Conservation (phyloP, 83 land plant genomes). For the Thuja plicata region DNA sequence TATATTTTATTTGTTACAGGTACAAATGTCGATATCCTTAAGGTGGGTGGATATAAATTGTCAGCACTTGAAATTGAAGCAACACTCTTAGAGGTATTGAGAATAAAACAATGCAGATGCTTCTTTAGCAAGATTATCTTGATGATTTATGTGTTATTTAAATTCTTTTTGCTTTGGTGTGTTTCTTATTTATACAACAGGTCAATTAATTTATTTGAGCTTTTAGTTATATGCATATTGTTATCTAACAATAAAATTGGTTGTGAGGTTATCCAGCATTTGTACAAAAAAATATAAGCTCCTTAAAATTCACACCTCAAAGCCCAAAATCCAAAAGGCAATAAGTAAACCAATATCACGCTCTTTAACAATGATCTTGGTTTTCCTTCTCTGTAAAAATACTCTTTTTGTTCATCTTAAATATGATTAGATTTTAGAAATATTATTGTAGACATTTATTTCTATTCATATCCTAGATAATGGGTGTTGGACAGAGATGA, state of each 20-base stretch:
- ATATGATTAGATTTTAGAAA: background rate
- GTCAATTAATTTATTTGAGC: background rate
- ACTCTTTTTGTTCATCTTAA: background rate
- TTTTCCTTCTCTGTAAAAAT: background rate
- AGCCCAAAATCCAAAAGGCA: background rate
- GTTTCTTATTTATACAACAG: background rate
- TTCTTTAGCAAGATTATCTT: background rate
- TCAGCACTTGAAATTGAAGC: conserved; percentile 98
- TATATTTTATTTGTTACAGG: conserved; percentile 42
- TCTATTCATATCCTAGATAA: background rate
- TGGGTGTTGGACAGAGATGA: background rate
- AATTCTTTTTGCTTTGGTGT: background rate
- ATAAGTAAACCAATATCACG: background rate
- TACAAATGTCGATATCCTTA: conserved; percentile 93
- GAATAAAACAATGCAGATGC: background rate
- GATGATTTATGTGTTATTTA: background rate
- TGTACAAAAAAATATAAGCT: background rate
- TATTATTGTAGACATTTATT: background rate
- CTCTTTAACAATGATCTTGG: background rate
- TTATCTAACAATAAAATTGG: background rate
- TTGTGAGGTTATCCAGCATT: background rate
- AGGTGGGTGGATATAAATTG: conserved; percentile 94
- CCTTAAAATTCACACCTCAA: background rate
- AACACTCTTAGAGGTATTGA: conserved; percentile 25
- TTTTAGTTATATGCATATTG: background rate